A percentile compares a stretch with the other conserved stretches of the same genome.
Evolutionary conservation across 2,329 filamentous ascomycete genomes (phyloP).

Genomic region (Ilyonectria mors-panacis): DNA sequence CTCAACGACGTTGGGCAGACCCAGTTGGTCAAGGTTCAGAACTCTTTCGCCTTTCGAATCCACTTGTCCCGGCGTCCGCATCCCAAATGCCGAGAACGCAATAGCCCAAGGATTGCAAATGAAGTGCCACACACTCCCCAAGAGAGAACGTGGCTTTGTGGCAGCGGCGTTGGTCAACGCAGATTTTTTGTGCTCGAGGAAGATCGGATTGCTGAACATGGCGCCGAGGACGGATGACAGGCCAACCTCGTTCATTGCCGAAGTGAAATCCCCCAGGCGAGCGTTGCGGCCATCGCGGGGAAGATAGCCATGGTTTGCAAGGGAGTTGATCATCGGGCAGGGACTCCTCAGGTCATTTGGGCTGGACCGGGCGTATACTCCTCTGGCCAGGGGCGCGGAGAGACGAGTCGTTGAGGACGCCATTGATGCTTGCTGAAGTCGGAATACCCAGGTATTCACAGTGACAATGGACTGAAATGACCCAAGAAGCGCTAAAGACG

Average conservation of each 20-base stretch:
- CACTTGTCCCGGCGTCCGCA: conserved; percentile 40
- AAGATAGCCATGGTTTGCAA: conserved; percentile 47
- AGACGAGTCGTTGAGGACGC: neutral
- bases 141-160: conserved; percentile 24
- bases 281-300: conserved; percentile 42
- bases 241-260: conserved; percentile 36
- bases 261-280: conserved; percentile 34
- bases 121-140: conserved; percentile 17
- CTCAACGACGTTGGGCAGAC: conserved; percentile 38
- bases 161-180: conserved; percentile 11
- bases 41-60: conserved; percentile 36
- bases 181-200: conserved; percentile 33
- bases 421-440: conserved; percentile 4
- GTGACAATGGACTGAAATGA: neutral
- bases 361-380: conserved; percentile 36
- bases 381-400: conserved; percentile 31
- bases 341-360: conserved; percentile 41
- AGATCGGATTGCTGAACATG: conserved; percentile 42
- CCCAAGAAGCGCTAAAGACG: neutral
- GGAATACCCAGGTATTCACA: neutral
- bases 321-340: conserved; percentile 44
- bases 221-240: conserved; percentile 41
- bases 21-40: conserved; percentile 42
- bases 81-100: conserved; percentile 36
- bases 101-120: conserved; percentile 39